These are phyloP conservation scores for Boletus sp. DNA, from an alignment of 768 basidiomycete species.

Conservation along the genomic window DNA sequence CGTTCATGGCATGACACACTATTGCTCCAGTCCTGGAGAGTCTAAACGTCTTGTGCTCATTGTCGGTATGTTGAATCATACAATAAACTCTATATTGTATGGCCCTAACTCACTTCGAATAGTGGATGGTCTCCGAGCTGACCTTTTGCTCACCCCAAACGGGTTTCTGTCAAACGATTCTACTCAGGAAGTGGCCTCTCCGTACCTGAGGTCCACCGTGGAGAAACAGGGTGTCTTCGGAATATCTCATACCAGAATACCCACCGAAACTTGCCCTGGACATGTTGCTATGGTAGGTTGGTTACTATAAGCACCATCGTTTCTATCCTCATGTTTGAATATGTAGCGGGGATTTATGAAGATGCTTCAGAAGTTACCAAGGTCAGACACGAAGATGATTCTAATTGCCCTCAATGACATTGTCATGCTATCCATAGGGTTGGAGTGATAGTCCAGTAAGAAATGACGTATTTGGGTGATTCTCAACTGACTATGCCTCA, in stretches of 20 bases:
- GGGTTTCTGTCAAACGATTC: slow-evolving; percentile 52
- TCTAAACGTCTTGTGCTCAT: slow-evolving; percentile 78
- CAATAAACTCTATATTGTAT: background rate
- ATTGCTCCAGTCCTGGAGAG: slow-evolving; percentile 43
- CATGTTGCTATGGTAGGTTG: slow-evolving; percentile 87
- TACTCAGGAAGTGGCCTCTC: slow-evolving; percentile 62
- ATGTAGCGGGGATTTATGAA: slow-evolving; percentile 79
- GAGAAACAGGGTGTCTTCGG: slow-evolving; percentile 74
- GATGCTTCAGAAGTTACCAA: slow-evolving; percentile 89
- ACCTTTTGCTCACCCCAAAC: slow-evolving; percentile 66
- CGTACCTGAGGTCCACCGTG: slow-evolving; percentile 66
- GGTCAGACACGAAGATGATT: slow-evolving; percentile 36
- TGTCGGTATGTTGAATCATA: slow-evolving; percentile 51
- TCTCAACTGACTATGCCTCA: background rate
- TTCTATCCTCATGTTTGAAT: slow-evolving; percentile 1
- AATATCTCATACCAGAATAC: slow-evolving; percentile 81
- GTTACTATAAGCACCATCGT: slow-evolving; percentile 2
- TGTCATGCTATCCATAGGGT: slow-evolving; percentile 43
- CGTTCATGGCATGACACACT: slow-evolving; percentile 69
- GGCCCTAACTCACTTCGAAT: background rate
- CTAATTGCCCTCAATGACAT: slow-evolving; percentile 4
- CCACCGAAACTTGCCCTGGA: slow-evolving; percentile 84
- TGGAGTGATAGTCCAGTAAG: slow-evolving; percentile 82
- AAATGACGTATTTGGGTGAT: background rate
- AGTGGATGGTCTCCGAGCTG: slow-evolving; percentile 85